Conservation (phyloP, 2,329 filamentous ascomycete genomes). For the Penicillium sp. region DNA sequence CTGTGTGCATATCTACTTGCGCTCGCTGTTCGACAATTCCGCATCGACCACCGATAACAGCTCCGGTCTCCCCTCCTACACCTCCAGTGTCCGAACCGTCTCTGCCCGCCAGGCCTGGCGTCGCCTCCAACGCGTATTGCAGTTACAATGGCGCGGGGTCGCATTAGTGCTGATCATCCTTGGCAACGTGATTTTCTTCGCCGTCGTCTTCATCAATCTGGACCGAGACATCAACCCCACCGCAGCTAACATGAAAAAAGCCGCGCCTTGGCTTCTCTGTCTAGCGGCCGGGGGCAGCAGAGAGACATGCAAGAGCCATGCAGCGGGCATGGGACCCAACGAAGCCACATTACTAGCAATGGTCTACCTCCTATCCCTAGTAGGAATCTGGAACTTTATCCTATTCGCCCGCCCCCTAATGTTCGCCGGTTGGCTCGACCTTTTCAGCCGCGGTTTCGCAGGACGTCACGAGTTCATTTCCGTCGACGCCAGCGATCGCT, state of each 20-base stretch:
- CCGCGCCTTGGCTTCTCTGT: conserved; percentile 70
- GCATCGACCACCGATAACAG: conserved; percentile 59
- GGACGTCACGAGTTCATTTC: conserved; percentile 79
- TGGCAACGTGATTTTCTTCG: conserved; percentile 89
- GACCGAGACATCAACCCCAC: conserved; percentile 68
- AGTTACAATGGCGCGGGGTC: conserved; percentile 93
- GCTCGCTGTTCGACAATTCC: conserved; percentile 73
- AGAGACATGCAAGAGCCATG: conserved; percentile 63
- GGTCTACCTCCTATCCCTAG: conserved; percentile 78
- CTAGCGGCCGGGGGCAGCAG: conserved; percentile 66
- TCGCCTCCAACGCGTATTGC: conserved; percentile 79
- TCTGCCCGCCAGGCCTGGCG: conserved; percentile 86
- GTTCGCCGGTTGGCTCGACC: conserved; percentile 76
- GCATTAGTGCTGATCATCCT: conserved; percentile 87
- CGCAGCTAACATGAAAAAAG: conserved; percentile 56
- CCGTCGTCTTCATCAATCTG: conserved; percentile 84
- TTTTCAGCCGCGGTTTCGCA: conserved; percentile 54
- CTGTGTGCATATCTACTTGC: conserved; percentile 92
- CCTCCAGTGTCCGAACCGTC: conserved; percentile 73
- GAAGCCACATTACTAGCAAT: conserved; percentile 79
- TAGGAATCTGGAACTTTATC: conserved; percentile 81
- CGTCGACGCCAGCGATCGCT: conserved; percentile 70
- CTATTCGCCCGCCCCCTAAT: conserved; percentile 84
- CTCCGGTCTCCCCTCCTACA: conserved; percentile 73
- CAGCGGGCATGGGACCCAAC: conserved; percentile 66